Percentiles rank a stretch among this genome's conserved stretches.
Evolutionary conservation across 2,329 filamentous ascomycete species (phyloP).

Genomic region (Aspergillus candidus): DNA sequence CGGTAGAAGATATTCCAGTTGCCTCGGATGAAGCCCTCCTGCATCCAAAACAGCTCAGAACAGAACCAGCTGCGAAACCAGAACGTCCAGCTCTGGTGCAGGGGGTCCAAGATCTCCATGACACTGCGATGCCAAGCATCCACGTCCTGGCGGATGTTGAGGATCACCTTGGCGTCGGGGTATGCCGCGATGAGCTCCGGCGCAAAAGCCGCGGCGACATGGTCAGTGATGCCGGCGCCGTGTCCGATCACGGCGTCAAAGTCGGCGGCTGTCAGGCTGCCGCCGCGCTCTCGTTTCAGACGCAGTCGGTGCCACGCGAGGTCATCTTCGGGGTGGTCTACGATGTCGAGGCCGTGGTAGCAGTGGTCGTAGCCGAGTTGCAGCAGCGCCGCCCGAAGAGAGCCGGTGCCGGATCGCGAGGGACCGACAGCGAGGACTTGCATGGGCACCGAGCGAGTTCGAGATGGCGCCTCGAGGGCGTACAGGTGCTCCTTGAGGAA

Average conservation of each 20-base stretch:
- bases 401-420: conserved; percentile 21
- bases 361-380: conserved; percentile 21
- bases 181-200: conserved; percentile 18
- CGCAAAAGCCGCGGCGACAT: conserved; percentile 12
- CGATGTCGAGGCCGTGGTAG: conserved; percentile 18
- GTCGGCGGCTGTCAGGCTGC: conserved; percentile 1
- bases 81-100: background rate
- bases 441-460: conserved; percentile 13
- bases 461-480: background rate
- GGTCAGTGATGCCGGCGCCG: conserved; percentile 15
- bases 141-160: conserved; percentile 14
- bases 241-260: conserved; percentile 10
- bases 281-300: background rate
- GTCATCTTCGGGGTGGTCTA: conserved; percentile 5
- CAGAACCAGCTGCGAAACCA: conserved; percentile 4
- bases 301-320: background rate
- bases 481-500: too few species aligned
- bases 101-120: too few species aligned
- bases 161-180: conserved; percentile 21
- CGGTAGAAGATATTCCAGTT: conserved; percentile 1
- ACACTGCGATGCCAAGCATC: conserved; percentile 13
- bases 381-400: conserved; percentile 20
- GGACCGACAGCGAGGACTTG: conserved; percentile 21
- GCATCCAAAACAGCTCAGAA: conserved; percentile 9
- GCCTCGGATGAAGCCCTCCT: conserved; percentile 1